These are phyloP conservation scores for Pleurotus platypus DNA, from an alignment of 768 basidiomycete species.

Conservation along the genomic window DNA sequence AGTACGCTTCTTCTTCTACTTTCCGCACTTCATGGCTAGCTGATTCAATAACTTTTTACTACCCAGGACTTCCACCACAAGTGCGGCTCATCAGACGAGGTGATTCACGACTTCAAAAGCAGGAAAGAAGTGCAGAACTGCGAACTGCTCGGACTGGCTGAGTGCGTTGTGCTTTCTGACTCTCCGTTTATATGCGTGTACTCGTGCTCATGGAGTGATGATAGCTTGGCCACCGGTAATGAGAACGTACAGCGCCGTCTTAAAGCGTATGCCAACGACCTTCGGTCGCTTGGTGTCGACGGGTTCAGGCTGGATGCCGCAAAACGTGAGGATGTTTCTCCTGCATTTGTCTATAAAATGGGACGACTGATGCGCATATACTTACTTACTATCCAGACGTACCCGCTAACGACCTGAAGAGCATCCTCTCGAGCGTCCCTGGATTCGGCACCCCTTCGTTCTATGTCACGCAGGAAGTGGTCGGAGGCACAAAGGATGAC, in stretches of 20 bases:
- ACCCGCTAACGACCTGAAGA: background rate
- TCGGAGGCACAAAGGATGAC: background rate
- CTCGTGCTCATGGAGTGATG: background rate
- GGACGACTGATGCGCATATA: background rate
- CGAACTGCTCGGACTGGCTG: slow-evolving; percentile 28
- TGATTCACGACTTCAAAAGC: too few relatives aligned
- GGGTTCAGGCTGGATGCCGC: slow-evolving; percentile 63
- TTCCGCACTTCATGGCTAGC: too few relatives aligned
- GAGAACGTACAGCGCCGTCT: slow-evolving; percentile 51
- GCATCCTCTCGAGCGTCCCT: background rate
- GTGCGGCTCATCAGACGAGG: too few relatives aligned
- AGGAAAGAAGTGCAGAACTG: slow-evolving; percentile 17
- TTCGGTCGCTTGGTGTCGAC: slow-evolving; percentile 58
- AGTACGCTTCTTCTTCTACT: background rate
- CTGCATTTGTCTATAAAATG: too few relatives aligned
- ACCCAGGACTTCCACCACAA: too few relatives aligned
- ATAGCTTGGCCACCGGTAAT: slow-evolving; percentile 58
- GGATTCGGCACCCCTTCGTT: background rate
- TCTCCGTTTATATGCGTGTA: background rate
- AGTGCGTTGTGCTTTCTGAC: slow-evolving; percentile 22
- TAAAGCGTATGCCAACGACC: slow-evolving; percentile 55
- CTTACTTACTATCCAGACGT: background rate
- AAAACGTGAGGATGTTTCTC: slow-evolving; percentile 40
- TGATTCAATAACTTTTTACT: too few relatives aligned
- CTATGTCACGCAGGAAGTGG: background rate